Conservation (phyloP, 73 alveolate species). For the Stentor roeselii region DNA sequence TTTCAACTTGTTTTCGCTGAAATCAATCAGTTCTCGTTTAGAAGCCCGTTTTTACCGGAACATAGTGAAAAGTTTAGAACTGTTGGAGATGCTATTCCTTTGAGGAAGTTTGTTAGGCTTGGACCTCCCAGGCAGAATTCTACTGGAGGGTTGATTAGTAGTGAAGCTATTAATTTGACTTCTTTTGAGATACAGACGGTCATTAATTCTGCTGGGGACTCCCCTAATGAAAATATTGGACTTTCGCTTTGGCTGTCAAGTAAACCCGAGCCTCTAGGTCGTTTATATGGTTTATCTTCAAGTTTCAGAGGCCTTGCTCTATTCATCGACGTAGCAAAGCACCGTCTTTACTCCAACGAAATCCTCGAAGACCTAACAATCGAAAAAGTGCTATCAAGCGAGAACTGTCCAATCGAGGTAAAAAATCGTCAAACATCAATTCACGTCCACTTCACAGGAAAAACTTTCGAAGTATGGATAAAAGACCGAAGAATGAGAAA, state of each 20-base stretch:
- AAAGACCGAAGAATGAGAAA: background rate
- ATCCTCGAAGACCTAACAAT: background rate
- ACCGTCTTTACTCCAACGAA: background rate
- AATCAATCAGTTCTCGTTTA: background rate
- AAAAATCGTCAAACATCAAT: background rate
- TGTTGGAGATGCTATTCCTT: background rate
- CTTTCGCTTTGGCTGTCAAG: background rate
- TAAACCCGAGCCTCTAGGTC: background rate
- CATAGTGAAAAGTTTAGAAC: constrained; percentile 4
- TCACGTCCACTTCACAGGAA: background rate
- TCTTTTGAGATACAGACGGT: background rate
- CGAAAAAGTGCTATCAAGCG: background rate
- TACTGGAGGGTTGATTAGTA: background rate
- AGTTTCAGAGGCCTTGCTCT: background rate
- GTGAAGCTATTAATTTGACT: background rate
- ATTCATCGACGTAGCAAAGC: background rate
- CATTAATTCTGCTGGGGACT: background rate
- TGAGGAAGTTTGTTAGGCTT: background rate
- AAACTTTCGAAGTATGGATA: background rate
- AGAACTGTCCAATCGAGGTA: background rate
- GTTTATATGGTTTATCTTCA: background rate
- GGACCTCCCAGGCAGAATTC: background rate
- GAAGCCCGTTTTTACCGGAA: constrained; percentile 4
- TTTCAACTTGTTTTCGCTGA: background rate
- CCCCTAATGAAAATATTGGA: background rate